A percentile compares a stretch with the other conserved stretches of the same genome.
Evolutionary conservation across 345 rosid genomes (phyloP).

Genomic region (Acer yangbiense): DNA sequence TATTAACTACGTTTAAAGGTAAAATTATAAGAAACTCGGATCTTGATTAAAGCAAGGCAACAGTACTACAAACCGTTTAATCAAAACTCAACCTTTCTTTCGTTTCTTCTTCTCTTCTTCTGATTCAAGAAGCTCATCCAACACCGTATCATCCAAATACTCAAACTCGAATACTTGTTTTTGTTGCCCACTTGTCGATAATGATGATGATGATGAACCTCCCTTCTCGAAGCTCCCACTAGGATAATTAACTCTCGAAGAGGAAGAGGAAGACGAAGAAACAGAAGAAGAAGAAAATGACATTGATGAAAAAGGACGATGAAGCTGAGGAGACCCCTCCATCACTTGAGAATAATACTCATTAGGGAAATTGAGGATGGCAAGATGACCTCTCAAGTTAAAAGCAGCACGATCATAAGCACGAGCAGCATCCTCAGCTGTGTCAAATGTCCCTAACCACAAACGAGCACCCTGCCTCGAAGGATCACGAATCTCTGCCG

Average conservation of each 20-base stretch:
- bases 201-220: conserved; percentile 28
- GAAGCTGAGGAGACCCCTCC: conserved; percentile 30
- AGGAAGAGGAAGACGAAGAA: conserved; percentile 25
- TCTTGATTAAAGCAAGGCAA: neutral
- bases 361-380: conserved; percentile 76
- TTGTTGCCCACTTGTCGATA: conserved; percentile 20
- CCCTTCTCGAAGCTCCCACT: conserved; percentile 19
- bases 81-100: conserved; percentile 20
- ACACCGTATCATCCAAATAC: conserved; percentile 67
- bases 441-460: conserved; percentile 91
- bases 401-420: conserved; percentile 89
- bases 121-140: conserved; percentile 84
- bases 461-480: conserved; percentile 65
- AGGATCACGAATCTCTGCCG: conserved; percentile 85
- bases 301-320: conserved; percentile 22
- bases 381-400: conserved; percentile 71
- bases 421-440: conserved; percentile 83
- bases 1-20: neutral
- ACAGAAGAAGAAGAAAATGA: conserved; percentile 39
- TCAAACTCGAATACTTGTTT: conserved; percentile 78
- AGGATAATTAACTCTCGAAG: conserved; percentile 16
- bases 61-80: neutral
- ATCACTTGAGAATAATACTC: conserved; percentile 52
- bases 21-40: neutral
- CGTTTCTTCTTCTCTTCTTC: conserved; percentile 59